phyloP scores from a whole-genome alignment of 768 basidiomycete species.

The Naganishia vaughanmartiniae region DNA sequence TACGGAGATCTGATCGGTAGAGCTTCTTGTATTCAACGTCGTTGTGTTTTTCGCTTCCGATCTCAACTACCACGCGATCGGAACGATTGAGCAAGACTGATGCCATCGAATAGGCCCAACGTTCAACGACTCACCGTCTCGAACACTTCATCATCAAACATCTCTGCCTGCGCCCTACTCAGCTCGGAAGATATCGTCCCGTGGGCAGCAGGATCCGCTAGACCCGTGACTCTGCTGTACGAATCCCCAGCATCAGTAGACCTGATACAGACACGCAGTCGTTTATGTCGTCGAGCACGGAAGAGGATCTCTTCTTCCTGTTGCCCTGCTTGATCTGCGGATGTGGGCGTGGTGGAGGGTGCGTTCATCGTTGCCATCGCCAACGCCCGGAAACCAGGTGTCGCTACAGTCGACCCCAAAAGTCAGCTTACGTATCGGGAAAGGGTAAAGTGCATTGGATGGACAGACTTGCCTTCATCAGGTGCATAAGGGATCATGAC shows the following conservation, averaged over 20 bases:
- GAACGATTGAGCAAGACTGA: background rate
- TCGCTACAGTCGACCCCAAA: background rate
- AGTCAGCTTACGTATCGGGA: background rate
- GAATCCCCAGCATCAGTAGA: background rate
- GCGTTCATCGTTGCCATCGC: slow-evolving; percentile 20
- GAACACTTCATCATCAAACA: slow-evolving; percentile 33
- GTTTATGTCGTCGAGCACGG: slow-evolving; percentile 3
- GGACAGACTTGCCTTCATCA: slow-evolving; percentile 30
- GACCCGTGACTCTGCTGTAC: slow-evolving; percentile 16
- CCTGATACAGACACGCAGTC: slow-evolving; percentile 24
- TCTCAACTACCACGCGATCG: background rate
- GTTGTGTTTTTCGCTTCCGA: slow-evolving; percentile 21
- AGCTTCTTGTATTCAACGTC: slow-evolving; percentile 28
- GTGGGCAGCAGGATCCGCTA: background rate
- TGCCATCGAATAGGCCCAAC: background rate
- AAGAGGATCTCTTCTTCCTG: background rate
- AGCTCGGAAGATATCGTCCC: background rate
- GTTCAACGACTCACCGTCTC: slow-evolving; percentile 14
- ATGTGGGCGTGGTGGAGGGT: background rate
- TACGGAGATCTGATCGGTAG: slow-evolving; percentile 23
- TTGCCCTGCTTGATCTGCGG: background rate
- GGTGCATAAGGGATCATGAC: slow-evolving; percentile 33
- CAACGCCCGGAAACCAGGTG: slow-evolving; percentile 21
- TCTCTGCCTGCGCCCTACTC: slow-evolving; percentile 25
- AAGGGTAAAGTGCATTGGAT: background rate